Percentiles rank a stretch among this genome's conserved stretches.
phyloP scores from a whole-genome alignment of 2,329 filamentous ascomycete species.

The Raffaelea albimanens region DNA sequence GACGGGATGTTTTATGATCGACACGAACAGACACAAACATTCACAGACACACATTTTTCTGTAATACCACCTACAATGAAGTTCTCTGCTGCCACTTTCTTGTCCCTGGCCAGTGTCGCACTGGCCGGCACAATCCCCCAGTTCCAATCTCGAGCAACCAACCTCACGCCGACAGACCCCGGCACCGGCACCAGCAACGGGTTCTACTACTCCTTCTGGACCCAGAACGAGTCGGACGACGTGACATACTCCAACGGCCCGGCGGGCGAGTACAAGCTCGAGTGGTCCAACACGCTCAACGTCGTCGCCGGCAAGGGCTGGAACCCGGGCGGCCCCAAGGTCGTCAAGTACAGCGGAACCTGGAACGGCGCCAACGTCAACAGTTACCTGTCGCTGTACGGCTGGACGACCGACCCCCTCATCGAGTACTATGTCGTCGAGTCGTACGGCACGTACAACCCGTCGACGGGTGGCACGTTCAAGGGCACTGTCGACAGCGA shows the following conservation, averaged over 20 bases:
- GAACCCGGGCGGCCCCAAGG: slow-evolving; percentile 33
- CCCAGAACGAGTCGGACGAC: slow-evolving; percentile 23
- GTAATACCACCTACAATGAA: too few species aligned
- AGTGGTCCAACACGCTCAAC: slow-evolving; percentile 36
- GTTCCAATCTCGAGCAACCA: too few species aligned
- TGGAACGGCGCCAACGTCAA: slow-evolving; percentile 19
- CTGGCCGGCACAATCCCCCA: too few species aligned
- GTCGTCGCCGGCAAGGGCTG: slow-evolving; percentile 51
- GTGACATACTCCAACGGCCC: slow-evolving; percentile 32
- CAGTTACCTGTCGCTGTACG: slow-evolving; percentile 17
- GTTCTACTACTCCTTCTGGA: slow-evolving; percentile 37
- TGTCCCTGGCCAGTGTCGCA: too few species aligned
- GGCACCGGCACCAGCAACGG: slow-evolving; percentile 24
- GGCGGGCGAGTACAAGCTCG: slow-evolving; percentile 28
- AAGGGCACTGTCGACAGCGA: slow-evolving; percentile 23
- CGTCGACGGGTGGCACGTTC: slow-evolving; percentile 20
- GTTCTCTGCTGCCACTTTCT: too few species aligned
- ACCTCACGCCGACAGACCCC: slow-evolving; percentile 9
- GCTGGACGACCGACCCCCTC: slow-evolving; percentile 27
- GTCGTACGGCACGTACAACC: slow-evolving; percentile 20
- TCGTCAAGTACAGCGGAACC: slow-evolving; percentile 19
- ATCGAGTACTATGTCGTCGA: slow-evolving; percentile 30
- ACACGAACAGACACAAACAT: too few species aligned
- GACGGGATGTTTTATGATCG: too few species aligned
- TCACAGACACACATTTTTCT: too few species aligned